Base-by-base conservation (phyloP, 805 yeast species). In the Saccharomycopsis fibuligera region DNA sequence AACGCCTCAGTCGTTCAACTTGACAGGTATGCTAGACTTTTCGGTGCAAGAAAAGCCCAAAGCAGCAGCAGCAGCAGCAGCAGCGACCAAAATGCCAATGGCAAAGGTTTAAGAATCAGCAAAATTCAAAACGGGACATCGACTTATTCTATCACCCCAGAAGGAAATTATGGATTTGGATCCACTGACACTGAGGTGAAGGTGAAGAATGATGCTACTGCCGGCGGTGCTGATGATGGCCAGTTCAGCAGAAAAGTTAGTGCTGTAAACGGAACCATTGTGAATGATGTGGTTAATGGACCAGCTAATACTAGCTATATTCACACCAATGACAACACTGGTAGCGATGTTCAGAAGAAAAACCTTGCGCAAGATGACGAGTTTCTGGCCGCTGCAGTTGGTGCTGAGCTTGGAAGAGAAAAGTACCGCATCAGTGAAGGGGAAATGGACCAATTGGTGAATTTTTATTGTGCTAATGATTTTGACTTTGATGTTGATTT, bases 161-260 rank as follows among this genome's bases (percentile, higher is more conserved):
- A 55, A 6, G 74, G 74, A 9, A 70, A 71, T 53, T 62, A 64
- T 47, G 76, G 76, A 5, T 42, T 54, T 6, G 75, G 74, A 6
- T 22, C 21, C 27, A 25, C 39, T 9, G 38, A 36, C 14, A 50
- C 56, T n/a, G 35, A 41, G 25, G 30, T 48, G 14, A 9, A 41
- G 8, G 16, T 29, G 3, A 22, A 39, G 4, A n/a, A 19, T 17
- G n/a, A n/a, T n/a, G n/a, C 40, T 21, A 24, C 23, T 9, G 23
- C 29, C 9, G 39, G 44, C 21, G n/a, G 17, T 8, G 24, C 35
- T 10, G 33, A 22, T 8, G 37, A 33, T 17, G 22, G 6, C 5
- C 12, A 14, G 2, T 67, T 61, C 54, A 52, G 57, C 6, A 57
- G 72, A 52, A 61, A 59, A 36, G 68, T 67, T 1, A 45, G 61